Percentiles rank a stretch among this genome's conserved stretches.
Evolutionary conservation across 345 rosid genomes (phyloP).

Genomic region (Odontarrhena argentea): DNA sequence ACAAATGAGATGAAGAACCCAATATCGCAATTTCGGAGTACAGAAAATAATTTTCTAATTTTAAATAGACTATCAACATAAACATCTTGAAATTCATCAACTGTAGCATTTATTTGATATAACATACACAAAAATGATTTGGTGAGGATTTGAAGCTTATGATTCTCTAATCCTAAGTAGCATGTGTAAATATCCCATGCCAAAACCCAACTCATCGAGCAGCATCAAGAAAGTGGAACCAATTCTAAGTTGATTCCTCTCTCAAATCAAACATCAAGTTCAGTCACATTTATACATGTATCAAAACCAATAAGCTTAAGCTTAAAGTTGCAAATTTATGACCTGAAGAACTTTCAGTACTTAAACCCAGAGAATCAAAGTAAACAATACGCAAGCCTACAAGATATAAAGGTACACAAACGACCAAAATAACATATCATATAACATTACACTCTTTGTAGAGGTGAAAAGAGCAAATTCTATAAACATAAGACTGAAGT

Average conservation of each 20-base stretch:
- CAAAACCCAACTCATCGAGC: conserved; percentile 8
- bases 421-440: neutral
- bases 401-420: neutral
- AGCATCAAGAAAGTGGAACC: conserved; percentile 14
- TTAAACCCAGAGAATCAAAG: conserved; percentile 12
- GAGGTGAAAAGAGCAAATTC: neutral
- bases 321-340: conserved; percentile 4
- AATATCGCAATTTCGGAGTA: too few relatives aligned
- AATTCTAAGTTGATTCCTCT: neutral
- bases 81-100: too few relatives aligned
- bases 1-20: too few relatives aligned
- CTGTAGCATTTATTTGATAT: too few relatives aligned
- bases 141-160: neutral
- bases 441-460: too few relatives aligned
- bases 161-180: neutral
- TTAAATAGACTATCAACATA: too few relatives aligned
- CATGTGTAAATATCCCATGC: neutral
- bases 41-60: too few relatives aligned
- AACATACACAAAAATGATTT: too few relatives aligned
- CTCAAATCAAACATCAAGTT: neutral
- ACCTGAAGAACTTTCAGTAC: conserved; percentile 6
- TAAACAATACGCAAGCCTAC: neutral
- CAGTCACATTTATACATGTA: neutral
- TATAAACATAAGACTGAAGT: neutral
- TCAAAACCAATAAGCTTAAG: conserved; percentile 16